Percentiles rank a stretch among this genome's conserved stretches.
phyloP scores from a whole-genome alignment of 73 alveolate genomes.

The Symbiodinium natans region DNA sequence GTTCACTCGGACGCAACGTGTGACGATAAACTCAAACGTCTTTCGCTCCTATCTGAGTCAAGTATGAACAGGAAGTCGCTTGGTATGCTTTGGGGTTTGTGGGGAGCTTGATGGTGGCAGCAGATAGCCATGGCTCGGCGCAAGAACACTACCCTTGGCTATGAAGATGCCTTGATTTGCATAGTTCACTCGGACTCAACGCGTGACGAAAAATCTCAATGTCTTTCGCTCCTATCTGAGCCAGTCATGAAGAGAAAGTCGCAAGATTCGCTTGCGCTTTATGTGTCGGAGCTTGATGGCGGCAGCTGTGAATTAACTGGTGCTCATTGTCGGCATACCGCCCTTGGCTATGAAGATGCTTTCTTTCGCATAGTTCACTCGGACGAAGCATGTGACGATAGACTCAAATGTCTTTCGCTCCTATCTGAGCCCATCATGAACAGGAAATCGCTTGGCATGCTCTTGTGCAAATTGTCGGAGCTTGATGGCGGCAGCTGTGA shows the following conservation, averaged over 20 bases:
- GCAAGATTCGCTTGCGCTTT: not conserved
- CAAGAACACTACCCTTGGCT: not conserved
- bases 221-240: slow-evolving; percentile 21
- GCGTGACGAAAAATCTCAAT: slow-evolving; percentile 7
- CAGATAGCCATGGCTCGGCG: too few species aligned
- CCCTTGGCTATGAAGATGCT: not conserved
- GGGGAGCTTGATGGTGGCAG: too few species aligned
- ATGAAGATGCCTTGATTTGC: not conserved
- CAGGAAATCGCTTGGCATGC: too few species aligned
- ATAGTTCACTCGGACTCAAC: slow-evolving; percentile 65
- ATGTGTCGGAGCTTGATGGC: not conserved
- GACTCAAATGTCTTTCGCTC: not conserved
- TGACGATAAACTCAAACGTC: not conserved
- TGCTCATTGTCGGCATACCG: not conserved
- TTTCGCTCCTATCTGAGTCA: slow-evolving; percentile 81
- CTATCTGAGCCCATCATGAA: slow-evolving; percentile 9
- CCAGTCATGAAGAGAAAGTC: not conserved
- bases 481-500: too few species aligned
- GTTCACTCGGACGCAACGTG: not conserved
- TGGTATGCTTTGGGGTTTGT: not conserved
- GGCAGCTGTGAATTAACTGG: slow-evolving; percentile 36
- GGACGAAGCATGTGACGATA: not conserved
- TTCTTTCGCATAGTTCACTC: not conserved
- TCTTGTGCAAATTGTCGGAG: too few species aligned
- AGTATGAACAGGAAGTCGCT: not conserved